Conservation (phyloP, 805 yeast genomes). For the Candida insectorum region DNA sequence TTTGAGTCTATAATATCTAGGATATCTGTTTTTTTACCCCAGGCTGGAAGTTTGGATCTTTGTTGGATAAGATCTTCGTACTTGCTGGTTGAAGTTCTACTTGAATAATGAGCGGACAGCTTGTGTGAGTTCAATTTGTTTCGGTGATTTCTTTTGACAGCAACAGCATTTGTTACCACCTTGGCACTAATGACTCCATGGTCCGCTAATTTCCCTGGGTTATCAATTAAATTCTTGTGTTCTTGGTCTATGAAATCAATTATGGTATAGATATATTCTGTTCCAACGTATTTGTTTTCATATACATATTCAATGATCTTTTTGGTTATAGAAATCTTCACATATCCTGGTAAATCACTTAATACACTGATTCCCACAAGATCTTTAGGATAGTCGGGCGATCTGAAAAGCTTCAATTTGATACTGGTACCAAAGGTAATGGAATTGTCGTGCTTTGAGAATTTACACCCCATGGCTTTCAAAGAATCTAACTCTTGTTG, state of each 20-base stretch:
- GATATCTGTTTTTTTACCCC: slow-evolving; percentile 61
- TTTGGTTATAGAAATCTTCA: slow-evolving; percentile 54
- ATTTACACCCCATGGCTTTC: slow-evolving; percentile 8
- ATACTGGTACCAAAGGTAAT: slow-evolving; percentile 1
- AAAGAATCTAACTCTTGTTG: slow-evolving; percentile 9
- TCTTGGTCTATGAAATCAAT: slow-evolving; percentile 77
- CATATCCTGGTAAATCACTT: slow-evolving; percentile 64
- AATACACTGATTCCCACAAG: slow-evolving; percentile 65
- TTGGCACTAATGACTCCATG: slow-evolving; percentile 5
- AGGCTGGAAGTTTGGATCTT: slow-evolving; percentile 76
- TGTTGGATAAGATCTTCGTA: slow-evolving; percentile 33
- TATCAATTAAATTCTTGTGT: slow-evolving; percentile 51
- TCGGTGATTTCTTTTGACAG: neutral
- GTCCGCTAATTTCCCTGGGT: slow-evolving; percentile 65
- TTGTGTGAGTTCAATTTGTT: slow-evolving; percentile 6
- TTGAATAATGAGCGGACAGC: slow-evolving; percentile 21
- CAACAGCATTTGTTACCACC: neutral
- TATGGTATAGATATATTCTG: slow-evolving; percentile 63
- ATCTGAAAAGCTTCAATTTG: slow-evolving; percentile 14
- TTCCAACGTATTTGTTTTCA: slow-evolving; percentile 54
- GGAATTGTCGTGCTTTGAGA: slow-evolving; percentile 1
- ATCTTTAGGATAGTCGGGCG: slow-evolving; percentile 54
- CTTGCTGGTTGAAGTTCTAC: slow-evolving; percentile 19
- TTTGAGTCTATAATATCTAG: slow-evolving; percentile 53
- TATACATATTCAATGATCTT: slow-evolving; percentile 44